Base-by-base conservation (phyloP, 2,329 filamentous ascomycete species). In the Epichloe gansuensis region DNA sequence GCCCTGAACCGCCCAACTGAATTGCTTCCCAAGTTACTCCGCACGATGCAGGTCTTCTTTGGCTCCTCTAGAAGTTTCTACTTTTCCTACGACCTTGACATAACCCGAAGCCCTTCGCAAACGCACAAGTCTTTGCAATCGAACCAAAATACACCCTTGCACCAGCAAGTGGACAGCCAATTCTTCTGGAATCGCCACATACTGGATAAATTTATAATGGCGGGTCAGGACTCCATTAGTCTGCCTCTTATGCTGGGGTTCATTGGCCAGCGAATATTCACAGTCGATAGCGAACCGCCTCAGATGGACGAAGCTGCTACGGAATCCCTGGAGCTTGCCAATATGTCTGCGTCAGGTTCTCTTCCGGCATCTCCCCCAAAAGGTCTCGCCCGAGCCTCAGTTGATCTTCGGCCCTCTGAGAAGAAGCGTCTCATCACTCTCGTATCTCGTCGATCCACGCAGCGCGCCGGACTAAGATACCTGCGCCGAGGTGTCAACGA, bases 121-220 rank as follows among this genome's bases (percentile, higher is more conserved):
- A 56, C 69, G 3, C 72, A 66, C 45, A 55, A 59, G 34, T 51
- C 59, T 0, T 47, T 54, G 15, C 41, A 60, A 12, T 46, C 58
- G 1, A 59, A 54, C n/a, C 52, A 57, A 7, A 60, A 63, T 27
- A 43, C 58, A 4, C 83, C 89, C 5, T 71, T 95, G 4, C 78
- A 88, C 64, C 80, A 80, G 56, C 75, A 80, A 53, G 89, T 84
- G 23, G 88, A 96, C 64, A 77, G 80, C 35, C 68, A 82, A 63
- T 97, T 85, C 67, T 97, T 96, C 66, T 98, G 93, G 91, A 98
- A 98, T 62, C 77, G 76, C 27, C 75, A 89, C 62, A 75, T 96
- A 13, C 71, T 87, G 27, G 69, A 77, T 31, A 83, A 86, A 0
- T 89, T 98, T 55, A 78, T 89, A 47, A 77, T 86, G 17, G 75